These are phyloP conservation scores for Leersia perrieri DNA, from an alignment of 176 grass and related monocot genomes.

Conservation along the genomic window DNA sequence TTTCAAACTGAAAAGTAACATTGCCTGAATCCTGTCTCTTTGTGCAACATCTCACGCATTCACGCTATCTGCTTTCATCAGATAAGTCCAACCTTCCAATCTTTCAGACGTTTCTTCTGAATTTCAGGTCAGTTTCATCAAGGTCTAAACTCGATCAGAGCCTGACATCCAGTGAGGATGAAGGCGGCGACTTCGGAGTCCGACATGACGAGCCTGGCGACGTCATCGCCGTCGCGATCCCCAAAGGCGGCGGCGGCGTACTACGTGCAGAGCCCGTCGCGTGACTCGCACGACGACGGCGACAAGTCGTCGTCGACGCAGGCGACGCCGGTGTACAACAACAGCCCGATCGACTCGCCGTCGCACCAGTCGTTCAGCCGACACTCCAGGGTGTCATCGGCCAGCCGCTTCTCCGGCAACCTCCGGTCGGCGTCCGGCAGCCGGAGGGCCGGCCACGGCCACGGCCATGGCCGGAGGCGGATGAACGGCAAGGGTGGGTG, in stretches of 20 bases:
- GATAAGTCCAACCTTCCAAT: background rate
- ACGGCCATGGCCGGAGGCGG: conserved; percentile 29
- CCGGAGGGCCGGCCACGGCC: conserved; percentile 17
- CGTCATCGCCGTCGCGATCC: conserved; percentile 66
- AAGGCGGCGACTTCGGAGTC: conserved; percentile 80
- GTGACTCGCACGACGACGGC: conserved; percentile 79
- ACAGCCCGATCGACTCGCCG: conserved; percentile 82
- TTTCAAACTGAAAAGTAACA: background rate
- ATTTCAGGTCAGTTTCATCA: conserved; percentile 15
- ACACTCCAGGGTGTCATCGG: conserved; percentile 80
- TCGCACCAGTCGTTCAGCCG: conserved; percentile 71
- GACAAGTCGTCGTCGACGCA: conserved; percentile 76
- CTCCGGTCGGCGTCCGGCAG: conserved; percentile 41
- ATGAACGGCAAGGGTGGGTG: conserved; percentile 56
- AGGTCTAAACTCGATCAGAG: background rate
- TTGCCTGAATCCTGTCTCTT: background rate
- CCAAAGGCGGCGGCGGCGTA: conserved; percentile 62
- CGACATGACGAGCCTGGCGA: conserved; percentile 69
- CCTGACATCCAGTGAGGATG: conserved; percentile 38
- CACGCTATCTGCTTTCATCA: background rate
- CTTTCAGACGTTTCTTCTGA: background rate
- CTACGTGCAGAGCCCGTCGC: conserved; percentile 90
- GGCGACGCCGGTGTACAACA: conserved; percentile 81
- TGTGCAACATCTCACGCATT: background rate
- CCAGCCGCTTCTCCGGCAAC: conserved; percentile 74